These are phyloP conservation scores for Lipomyces kockii DNA, from an alignment of 805 yeast genomes.

Conservation along the genomic window DNA sequence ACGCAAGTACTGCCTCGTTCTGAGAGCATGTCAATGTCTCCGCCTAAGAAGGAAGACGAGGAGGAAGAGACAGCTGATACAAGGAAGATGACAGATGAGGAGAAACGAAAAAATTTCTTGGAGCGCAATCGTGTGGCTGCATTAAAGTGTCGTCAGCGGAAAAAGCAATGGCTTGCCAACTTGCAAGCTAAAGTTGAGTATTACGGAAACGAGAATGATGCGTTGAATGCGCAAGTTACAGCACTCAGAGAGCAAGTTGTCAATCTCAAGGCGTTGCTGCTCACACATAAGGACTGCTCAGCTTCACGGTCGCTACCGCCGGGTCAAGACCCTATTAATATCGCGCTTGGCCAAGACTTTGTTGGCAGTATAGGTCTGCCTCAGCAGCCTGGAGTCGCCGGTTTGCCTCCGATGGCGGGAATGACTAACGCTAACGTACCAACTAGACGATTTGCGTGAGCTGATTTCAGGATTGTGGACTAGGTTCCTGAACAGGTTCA, in stretches of 20 bases:
- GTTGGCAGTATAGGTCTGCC: conserved; percentile 17
- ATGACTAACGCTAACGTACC: background rate
- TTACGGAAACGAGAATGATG: conserved; percentile 71
- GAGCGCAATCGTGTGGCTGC: conserved; percentile 97
- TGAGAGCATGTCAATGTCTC: conserved; percentile 4
- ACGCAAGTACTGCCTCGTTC: background rate
- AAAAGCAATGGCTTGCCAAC: conserved; percentile 82
- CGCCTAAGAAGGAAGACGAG: conserved; percentile 15
- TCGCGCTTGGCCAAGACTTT: conserved; percentile 34
- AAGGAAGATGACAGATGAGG: conserved; percentile 61
- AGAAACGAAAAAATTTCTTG: conserved; percentile 73
- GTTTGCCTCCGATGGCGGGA: conserved; percentile 2
- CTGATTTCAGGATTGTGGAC: background rate
- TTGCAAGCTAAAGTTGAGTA: conserved; percentile 79
- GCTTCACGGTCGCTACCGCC: conserved; percentile 35
- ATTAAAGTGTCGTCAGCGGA: conserved; percentile 90
- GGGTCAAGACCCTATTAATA: conserved; percentile 33
- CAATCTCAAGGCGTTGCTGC: conserved; percentile 53
- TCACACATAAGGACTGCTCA: conserved; percentile 56
- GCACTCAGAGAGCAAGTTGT: conserved; percentile 63
- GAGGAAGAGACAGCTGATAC: conserved; percentile 6
- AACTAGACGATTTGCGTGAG: conserved; percentile 5
- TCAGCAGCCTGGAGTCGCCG: conserved; percentile 13
- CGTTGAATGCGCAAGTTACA: conserved; percentile 62
- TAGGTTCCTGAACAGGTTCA: background rate